phyloP scores from a whole-genome alignment of 2,329 filamentous ascomycete species.

The Beauveria varroae region DNA sequence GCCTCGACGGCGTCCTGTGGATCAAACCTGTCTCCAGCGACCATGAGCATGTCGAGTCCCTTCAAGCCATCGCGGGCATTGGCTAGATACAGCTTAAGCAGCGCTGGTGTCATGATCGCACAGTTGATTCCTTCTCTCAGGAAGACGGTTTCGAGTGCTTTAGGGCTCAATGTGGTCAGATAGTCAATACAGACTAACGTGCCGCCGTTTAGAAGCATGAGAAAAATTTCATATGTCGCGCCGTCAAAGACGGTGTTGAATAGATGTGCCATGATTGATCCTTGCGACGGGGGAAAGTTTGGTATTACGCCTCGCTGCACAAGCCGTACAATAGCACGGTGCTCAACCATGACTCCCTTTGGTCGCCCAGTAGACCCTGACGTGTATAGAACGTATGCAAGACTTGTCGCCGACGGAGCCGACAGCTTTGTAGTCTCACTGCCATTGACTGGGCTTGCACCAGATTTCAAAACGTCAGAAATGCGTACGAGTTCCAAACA shows the following conservation, averaged over 20 bases:
- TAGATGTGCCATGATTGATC: conserved; percentile 5
- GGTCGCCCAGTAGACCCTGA: conserved; percentile 43
- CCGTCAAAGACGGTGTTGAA: conserved; percentile 15
- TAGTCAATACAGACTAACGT: conserved; percentile 15
- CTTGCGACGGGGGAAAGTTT: background rate
- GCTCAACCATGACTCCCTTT: conserved; percentile 36
- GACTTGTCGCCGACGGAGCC: conserved; percentile 8
- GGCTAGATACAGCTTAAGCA: conserved; percentile 14
- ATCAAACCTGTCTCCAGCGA: conserved; percentile 23
- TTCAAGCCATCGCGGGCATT: conserved; percentile 28
- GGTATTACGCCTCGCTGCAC: conserved; percentile 1
- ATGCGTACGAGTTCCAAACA: background rate
- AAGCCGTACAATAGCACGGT: conserved; percentile 14
- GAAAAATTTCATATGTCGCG: conserved; percentile 13
- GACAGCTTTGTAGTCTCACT: too few relatives aligned
- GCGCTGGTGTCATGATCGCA: conserved; percentile 18
- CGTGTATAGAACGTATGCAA: conserved; percentile 38
- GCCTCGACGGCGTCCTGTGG: conserved; percentile 3
- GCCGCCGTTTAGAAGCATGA: conserved; percentile 14
- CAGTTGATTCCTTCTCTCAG: conserved; percentile 27
- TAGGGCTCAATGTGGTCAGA: conserved; percentile 8
- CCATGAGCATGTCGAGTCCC: conserved; percentile 27
- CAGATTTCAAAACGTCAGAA: background rate
- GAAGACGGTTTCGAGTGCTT: conserved; percentile 11
- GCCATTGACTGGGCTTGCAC: background rate